Conservation (phyloP, 1,139 yeast species). For the Kodamaea sp. region DNA sequence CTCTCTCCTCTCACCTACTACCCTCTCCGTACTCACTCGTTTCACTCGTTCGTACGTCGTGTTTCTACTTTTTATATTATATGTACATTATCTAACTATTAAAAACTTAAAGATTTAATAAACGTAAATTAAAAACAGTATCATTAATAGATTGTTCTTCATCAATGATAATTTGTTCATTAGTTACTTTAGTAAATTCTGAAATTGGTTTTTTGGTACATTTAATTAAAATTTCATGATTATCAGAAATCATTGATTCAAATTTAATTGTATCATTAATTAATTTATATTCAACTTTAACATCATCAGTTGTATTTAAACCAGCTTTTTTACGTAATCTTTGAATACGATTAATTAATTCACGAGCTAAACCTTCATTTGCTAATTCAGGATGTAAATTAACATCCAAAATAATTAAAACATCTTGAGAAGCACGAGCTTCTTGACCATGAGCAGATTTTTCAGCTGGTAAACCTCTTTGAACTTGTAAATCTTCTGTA, state of each 20-base stretch:
- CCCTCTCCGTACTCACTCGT: too few relatives aligned
- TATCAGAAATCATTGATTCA: conserved; percentile 57
- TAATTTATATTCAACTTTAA: conserved; percentile 75
- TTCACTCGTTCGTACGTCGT: too few relatives aligned
- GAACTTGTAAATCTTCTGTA: conserved; percentile 83
- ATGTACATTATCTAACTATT: neutral
- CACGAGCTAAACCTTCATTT: conserved; percentile 95
- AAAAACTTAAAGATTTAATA: conserved; percentile 52
- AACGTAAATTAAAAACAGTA: conserved; percentile 74
- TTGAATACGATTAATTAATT: conserved; percentile 94
- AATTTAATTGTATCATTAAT: conserved; percentile 69
- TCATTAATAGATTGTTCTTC: conserved; percentile 91
- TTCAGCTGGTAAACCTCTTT: conserved; percentile 74
- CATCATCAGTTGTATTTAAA: conserved; percentile 91
- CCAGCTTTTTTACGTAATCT: conserved; percentile 97
- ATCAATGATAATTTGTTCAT: conserved; percentile 60
- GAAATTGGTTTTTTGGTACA: conserved; percentile 66
- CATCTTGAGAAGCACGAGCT: conserved; percentile 83
- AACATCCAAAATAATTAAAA: conserved; percentile 83
- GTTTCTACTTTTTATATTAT: neutral
- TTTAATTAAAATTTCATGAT: conserved; percentile 68
- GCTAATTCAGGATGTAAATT: conserved; percentile 83
- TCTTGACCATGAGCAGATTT: conserved; percentile 68
- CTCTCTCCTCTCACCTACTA: too few relatives aligned
- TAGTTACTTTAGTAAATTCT: conserved; percentile 32